These are phyloP conservation scores for Cystobasidiaceae sp. DNA, from an alignment of 1,284 basidiomycete genomes.

Conservation along the genomic window DNA sequence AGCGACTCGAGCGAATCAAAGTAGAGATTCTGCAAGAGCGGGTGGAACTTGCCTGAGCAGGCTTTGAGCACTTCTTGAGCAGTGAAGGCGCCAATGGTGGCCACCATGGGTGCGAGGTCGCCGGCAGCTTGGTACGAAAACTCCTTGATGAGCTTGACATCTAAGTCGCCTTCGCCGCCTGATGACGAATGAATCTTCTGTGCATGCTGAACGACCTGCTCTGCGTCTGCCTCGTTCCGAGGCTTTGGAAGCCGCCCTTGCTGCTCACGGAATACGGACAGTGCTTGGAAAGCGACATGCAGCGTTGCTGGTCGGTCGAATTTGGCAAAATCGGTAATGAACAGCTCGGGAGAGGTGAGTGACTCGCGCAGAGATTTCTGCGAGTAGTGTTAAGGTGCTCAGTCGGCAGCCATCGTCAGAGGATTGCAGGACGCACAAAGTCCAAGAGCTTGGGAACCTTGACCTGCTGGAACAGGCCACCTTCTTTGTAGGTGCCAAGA, in stretches of 20 bases:
- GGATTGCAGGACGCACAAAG: conserved; percentile 74
- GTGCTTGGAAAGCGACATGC: conserved; percentile 91
- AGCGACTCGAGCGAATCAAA: conserved; percentile 97
- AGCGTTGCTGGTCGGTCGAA: conserved; percentile 87
- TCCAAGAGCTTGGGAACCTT: conserved; percentile 96
- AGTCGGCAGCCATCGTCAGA: neutral
- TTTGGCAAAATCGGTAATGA: conserved; percentile 96
- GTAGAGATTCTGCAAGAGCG: conserved; percentile 91
- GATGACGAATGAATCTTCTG: conserved; percentile 62
- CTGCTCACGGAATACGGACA: conserved; percentile 69
- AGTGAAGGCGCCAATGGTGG: conserved; percentile 94
- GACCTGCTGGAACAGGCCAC: conserved; percentile 96
- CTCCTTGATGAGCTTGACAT: conserved; percentile 71
- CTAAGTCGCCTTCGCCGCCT: conserved; percentile 59
- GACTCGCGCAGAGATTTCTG: conserved; percentile 93
- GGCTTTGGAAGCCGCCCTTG: conserved; percentile 71
- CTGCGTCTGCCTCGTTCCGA: conserved; percentile 76
- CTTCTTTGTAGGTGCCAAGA: conserved; percentile 72
- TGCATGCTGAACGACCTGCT: conserved; percentile 63
- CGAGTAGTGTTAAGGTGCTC: neutral
- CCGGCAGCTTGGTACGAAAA: conserved; percentile 88
- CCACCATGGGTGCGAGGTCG: conserved; percentile 83
- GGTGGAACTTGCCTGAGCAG: conserved; percentile 96
- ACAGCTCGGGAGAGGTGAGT: conserved; percentile 71
- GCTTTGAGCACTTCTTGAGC: conserved; percentile 98